These are phyloP conservation scores for Neurospora tetrasperma DNA, from an alignment of 495 filamentous ascomycete species.

Conservation along the genomic window DNA sequence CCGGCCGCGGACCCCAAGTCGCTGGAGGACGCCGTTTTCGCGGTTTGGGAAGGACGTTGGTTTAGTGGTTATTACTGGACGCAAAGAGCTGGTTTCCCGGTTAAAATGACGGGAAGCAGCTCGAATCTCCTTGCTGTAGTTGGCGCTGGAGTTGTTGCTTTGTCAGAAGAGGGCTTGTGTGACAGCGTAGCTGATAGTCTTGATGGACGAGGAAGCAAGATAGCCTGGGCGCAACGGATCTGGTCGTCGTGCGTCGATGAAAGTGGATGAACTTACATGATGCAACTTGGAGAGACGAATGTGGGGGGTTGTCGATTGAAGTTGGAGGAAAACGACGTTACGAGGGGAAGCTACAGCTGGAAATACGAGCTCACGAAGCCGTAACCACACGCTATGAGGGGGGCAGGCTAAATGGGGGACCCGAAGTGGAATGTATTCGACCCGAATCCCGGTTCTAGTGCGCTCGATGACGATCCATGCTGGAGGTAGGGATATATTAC, in stretches of 20 bases:
- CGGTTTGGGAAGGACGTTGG: conserved; percentile 18
- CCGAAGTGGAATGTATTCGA: neutral
- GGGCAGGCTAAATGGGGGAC: neutral
- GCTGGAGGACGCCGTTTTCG: conserved; percentile 27
- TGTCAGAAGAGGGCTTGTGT: neutral
- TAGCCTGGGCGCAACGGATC: neutral
- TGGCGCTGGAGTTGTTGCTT: neutral
- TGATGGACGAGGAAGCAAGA: neutral
- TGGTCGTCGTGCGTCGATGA: neutral
- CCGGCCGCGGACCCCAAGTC: conserved; percentile 16
- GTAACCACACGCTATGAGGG: neutral
- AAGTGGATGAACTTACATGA: neutral
- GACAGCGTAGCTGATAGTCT: neutral
- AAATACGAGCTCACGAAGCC: neutral
- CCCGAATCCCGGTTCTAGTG: neutral
- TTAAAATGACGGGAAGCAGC: neutral
- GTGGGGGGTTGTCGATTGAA: neutral
- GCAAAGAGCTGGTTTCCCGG: neutral
- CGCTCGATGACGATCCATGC: neutral
- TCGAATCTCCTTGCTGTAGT: neutral
- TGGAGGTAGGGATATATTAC: neutral
- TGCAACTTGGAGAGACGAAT: neutral
- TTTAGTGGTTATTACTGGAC: neutral
- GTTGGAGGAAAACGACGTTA: neutral
- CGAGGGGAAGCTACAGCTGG: neutral